phyloP scores from a whole-genome alignment of 305 asterid genomes.

The Solanum hybrid region DNA sequence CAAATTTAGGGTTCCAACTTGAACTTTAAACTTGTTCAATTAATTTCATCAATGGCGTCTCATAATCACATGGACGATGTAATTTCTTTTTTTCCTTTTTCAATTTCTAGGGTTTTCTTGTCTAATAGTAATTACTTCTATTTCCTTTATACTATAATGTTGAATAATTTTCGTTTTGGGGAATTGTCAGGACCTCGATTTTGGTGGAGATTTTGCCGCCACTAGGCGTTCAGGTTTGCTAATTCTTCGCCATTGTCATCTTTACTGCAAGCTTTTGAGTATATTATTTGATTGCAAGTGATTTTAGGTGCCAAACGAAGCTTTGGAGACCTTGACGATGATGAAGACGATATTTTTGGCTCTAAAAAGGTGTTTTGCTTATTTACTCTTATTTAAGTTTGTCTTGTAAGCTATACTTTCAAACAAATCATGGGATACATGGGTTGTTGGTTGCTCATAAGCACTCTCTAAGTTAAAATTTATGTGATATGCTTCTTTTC shows the following conservation, averaged over 20 bases:
- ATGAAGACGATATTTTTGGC: slow-evolving; percentile 79
- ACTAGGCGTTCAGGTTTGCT: slow-evolving; percentile 47
- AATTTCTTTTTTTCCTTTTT: background rate
- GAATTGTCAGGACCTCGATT: slow-evolving; percentile 42
- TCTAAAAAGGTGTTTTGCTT: slow-evolving; percentile 48
- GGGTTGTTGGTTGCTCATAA: too few species aligned
- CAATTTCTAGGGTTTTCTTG: background rate
- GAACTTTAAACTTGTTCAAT: background rate
- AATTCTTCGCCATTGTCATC: background rate
- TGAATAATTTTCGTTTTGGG: background rate
- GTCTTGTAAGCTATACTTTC: background rate
- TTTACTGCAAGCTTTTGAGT: background rate
- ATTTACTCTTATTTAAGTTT: background rate
- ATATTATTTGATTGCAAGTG: background rate
- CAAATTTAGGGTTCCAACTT: too few species aligned
- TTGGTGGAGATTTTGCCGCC: slow-evolving; percentile 65
- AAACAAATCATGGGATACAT: background rate
- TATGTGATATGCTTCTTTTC: background rate
- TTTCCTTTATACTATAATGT: background rate
- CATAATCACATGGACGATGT: slow-evolving; percentile 53
- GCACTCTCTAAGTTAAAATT: background rate
- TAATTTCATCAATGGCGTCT: slow-evolving; percentile 41
- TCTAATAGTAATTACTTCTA: background rate
- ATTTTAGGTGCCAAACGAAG: slow-evolving; percentile 55
- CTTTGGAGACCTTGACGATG: slow-evolving; percentile 71